Conservation (phyloP, 148 eudicot genomes). For the Fagopyrum homotropicum region DNA sequence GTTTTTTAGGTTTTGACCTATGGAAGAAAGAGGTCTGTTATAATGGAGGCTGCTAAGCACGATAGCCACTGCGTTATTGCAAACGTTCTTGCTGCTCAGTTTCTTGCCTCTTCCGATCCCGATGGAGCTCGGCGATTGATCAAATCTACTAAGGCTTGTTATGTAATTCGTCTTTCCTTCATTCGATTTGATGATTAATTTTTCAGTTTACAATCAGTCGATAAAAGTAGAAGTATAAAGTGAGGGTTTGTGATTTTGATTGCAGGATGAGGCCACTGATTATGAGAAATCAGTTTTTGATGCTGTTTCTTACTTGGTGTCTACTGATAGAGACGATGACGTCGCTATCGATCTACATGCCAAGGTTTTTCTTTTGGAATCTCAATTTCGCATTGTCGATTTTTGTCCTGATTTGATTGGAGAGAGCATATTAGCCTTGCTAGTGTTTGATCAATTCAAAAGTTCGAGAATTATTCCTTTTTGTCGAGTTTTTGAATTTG, state of each 20-base stretch:
- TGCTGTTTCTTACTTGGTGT: conserved; percentile 47
- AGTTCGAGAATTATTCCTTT: neutral
- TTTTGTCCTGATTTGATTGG: neutral
- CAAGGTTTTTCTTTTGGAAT: conserved; percentile 33
- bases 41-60: conserved; percentile 55
- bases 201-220: neutral
- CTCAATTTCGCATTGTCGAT: neutral
- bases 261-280: conserved; percentile 56
- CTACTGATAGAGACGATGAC: conserved; percentile 69
- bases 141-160: conserved; percentile 49
- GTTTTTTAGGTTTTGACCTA: conserved; percentile 51
- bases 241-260: neutral
- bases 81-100: conserved; percentile 68
- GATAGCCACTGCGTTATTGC: conserved; percentile 71
- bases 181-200: neutral
- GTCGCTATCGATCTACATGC: conserved; percentile 55
- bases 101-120: conserved; percentile 25
- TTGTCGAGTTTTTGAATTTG: neutral
- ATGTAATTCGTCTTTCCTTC: conserved; percentile 24
- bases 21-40: conserved; percentile 63
- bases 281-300: conserved; percentile 85
- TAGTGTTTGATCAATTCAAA: neutral
- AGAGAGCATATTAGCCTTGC: neutral
- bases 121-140: conserved; percentile 39
- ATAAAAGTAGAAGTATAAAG: neutral